Evolutionary conservation across 2,329 filamentous ascomycete genomes (phyloP), one percentile per base, ranked within the genome.

Genomic region (Trichoderma atrobrunneum): DNA sequence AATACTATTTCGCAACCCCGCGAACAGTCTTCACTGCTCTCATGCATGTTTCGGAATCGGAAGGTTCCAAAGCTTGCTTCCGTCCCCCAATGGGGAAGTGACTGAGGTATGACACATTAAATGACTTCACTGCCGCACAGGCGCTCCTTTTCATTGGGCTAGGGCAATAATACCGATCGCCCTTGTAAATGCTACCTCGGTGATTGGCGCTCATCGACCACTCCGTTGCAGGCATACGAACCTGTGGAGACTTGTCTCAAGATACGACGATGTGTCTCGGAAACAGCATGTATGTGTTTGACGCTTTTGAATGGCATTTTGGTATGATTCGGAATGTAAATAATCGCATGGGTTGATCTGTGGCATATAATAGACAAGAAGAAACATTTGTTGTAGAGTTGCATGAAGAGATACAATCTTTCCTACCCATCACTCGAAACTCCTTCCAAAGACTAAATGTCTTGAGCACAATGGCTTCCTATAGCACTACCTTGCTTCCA

Each of bases 91-190:
- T 39, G 36, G 36, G 16, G 16, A 39, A 18, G 36, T 18, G 36
- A 39, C 36, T 39, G 36, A 39, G 8, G 16, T 39, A 39, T 39
- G 36, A 39, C 36, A 39, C 36, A 39, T 39, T 39, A 39, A 39
- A 39, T 39, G 36, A 39, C 36, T 18, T 39, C 36, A 39, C 16
- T 18, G 36, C 36, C 14, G 36, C 36, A 2, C 36, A 1, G 36
- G 2, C 16, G 36, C 16, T 4, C 3, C 36, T 18, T 39, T 39
- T 18, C 7, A 39, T 39, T 39, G 36, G 36, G 36, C 36, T 39
- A 3, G 16, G 16, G 36, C 0, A 39, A 18, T 0, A 18, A 0
- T 39, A 0, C 36, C 16, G 36, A 1, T 18, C 36, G 4, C 16
- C 36, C 36, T 39, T 39, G 36, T 39, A 39, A 3, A 39, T 39